Conservation (phyloP, 1,284 basidiomycete genomes). For the Ceratobasidium sp. region DNA sequence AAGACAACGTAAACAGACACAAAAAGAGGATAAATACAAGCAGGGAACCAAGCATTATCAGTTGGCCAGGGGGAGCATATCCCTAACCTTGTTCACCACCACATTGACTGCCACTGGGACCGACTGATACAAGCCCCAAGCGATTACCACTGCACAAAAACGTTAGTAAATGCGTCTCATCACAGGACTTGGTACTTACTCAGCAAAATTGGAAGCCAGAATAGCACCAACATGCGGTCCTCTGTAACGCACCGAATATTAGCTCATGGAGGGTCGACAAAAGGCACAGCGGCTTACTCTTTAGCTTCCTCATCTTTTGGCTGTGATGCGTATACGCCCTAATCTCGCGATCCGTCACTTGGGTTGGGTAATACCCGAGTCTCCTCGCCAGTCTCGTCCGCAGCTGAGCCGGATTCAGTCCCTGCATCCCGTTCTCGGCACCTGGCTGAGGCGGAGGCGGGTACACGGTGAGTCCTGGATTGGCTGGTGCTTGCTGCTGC, state of each 20-base stretch:
- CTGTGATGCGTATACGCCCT: constrained; percentile 67
- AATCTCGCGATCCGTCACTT: constrained; percentile 67
- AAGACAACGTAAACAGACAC: constrained; percentile 25
- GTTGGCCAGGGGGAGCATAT: constrained; percentile 32
- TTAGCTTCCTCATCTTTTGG: constrained; percentile 60
- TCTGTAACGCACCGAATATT: constrained; percentile 55
- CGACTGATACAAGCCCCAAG: constrained; percentile 45
- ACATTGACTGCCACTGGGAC: constrained; percentile 39
- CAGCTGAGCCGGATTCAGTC: constrained; percentile 40
- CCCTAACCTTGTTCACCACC: constrained; percentile 20
- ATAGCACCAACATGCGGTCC: constrained; percentile 90
- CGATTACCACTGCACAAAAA: constrained; percentile 40
- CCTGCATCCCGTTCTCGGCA: constrained; percentile 40
- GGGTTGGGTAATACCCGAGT: constrained; percentile 57
- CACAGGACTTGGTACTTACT: constrained; percentile 56
- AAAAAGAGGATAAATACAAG: constrained; percentile 30
- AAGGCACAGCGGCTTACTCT: constrained; percentile 33
- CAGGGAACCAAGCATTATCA: neutral
- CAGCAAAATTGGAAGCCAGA: constrained; percentile 92
- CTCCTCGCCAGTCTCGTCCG: constrained; percentile 45
- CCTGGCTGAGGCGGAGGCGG: constrained; percentile 25
- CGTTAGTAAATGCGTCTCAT: constrained; percentile 9
- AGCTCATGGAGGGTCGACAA: constrained; percentile 30
- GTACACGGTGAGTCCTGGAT: constrained; percentile 35
- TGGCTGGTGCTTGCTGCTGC: constrained; percentile 35